A percentile compares a stretch with the other conserved stretches of the same genome.
phyloP scores from a whole-genome alignment of 2,329 filamentous ascomycete species.

The Daldinia sp. region DNA sequence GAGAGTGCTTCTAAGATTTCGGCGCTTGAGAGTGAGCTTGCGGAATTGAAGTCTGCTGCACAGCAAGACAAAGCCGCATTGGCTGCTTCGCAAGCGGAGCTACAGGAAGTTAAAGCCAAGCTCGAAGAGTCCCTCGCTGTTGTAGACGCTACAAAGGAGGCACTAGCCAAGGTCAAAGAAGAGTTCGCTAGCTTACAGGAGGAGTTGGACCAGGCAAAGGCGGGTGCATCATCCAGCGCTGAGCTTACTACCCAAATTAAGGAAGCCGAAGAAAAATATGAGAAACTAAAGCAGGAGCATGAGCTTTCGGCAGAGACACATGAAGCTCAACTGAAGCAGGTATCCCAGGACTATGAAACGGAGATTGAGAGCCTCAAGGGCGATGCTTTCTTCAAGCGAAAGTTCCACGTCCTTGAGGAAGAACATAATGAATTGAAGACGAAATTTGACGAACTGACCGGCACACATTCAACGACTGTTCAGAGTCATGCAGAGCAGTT shows the following conservation, averaged over 20 bases:
- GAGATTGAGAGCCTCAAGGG: constrained; percentile 70
- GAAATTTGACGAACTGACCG: constrained; percentile 42
- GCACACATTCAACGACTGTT: constrained; percentile 35
- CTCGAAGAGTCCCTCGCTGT: constrained; percentile 43
- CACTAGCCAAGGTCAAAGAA: constrained; percentile 58
- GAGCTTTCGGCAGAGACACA: constrained; percentile 57
- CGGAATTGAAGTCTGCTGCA: constrained; percentile 58
- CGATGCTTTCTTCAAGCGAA: constrained; percentile 70
- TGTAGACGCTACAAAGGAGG: constrained; percentile 50
- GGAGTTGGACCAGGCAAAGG: constrained; percentile 56
- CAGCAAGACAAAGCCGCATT: constrained; percentile 60
- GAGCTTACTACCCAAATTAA: constrained; percentile 41
- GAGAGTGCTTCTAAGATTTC: constrained; percentile 56
- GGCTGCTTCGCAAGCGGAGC: constrained; percentile 52
- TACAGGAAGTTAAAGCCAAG: constrained; percentile 51
- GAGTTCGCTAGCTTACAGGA: constrained; percentile 58
- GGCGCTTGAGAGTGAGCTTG: constrained; percentile 61
- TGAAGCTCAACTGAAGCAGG: constrained; percentile 63
- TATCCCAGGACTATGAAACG: constrained; percentile 69
- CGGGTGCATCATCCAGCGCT: constrained; percentile 51
- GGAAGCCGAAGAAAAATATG: constrained; percentile 47
- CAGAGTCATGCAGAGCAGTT: constrained; percentile 33
- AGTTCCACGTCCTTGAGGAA: constrained; percentile 67
- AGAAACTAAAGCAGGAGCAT: constrained; percentile 60
- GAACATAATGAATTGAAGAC: constrained; percentile 59